Base-by-base conservation (phyloP, 257 asterid genomes). In the Petrea volubilis region DNA sequence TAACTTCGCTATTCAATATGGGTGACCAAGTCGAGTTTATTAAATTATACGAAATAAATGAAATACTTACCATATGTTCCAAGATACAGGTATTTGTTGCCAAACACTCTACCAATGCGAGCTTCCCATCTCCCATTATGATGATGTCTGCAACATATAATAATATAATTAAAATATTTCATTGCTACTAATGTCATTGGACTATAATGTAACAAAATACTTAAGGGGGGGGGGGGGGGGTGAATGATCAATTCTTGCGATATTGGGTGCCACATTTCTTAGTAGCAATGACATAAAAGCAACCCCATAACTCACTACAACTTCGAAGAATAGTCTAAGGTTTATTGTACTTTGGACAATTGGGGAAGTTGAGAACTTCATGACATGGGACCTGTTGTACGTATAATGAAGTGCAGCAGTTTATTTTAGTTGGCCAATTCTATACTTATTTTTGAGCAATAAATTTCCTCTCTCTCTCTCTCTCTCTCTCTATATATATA, bases 81-180 rank as follows among this genome's bases (percentile, higher is more conserved):
- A 51, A 94, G 98, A 70, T 94, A 94, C 62, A 94, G 95, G 74
- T 94, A 94, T 68, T 94, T 94, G 90, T 91, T 94, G 81, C 98
- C 98, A 62, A 89, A 87, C 38, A 94, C 98, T 62, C 97, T 79
- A 21, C 98, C 98, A 58, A 94, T 94, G 23, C 98, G 87, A 77
- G 98, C 98, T 74, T 94, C 98, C 98, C 98, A 94, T 87, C 98
- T 81, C 53, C 98, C 98, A 74, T 94, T 94, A 60, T 94, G 97
- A 75, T 94, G 98, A 68, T 94, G 98, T 53, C 98, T 94, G 80
- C 33, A 1, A 7, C 43, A 38, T 38, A 33, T 33, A 2, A 21
- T 51, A 9, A 9, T 23, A 46, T 24, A 1, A n/a, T 47, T 33
- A 31, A 50, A 47, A 11, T 3, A 43, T 14, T 61, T 64, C 20